These are phyloP conservation scores for Ceratocystis eucalypticola DNA, from an alignment of 2,329 filamentous ascomycete species.

Conservation along the genomic window DNA sequence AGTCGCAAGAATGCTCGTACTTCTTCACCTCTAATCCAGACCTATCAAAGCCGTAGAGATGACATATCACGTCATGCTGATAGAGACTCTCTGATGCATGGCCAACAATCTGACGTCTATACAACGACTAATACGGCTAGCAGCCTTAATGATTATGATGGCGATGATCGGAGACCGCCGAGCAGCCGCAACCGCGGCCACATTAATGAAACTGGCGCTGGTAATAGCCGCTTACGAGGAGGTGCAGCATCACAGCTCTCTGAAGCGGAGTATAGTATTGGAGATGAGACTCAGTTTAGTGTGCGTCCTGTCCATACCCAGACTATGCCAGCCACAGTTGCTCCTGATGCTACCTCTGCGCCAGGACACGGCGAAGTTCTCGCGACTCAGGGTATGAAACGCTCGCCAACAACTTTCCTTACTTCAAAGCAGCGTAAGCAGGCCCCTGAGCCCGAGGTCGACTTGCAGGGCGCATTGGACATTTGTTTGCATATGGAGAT, in stretches of 20 bases:
- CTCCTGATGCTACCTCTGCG: background rate
- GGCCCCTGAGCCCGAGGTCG: constrained; percentile 45
- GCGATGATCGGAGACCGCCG: constrained; percentile 20
- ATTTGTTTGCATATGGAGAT: constrained; percentile 84
- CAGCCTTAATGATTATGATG: constrained; percentile 14
- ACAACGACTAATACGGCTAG: constrained; percentile 15
- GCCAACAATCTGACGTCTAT: constrained; percentile 15
- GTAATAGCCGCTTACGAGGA: constrained; percentile 27
- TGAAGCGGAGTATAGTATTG: constrained; percentile 36
- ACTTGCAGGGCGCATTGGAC: constrained; percentile 73
- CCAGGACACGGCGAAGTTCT: background rate
- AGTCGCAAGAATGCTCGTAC: background rate
- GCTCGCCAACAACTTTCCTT: constrained; percentile 52
- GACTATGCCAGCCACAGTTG: constrained; percentile 15
- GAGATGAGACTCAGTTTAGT: constrained; percentile 46
- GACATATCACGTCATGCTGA: background rate
- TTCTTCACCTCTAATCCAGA: constrained; percentile 12
- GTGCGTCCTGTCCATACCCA: constrained; percentile 27
- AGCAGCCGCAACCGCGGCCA: constrained; percentile 26
- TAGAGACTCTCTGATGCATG: background rate
- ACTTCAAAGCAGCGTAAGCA: constrained; percentile 45
- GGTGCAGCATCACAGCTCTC: constrained; percentile 27
- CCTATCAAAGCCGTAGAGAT: constrained; percentile 1
- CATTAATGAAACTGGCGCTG: constrained; percentile 13
- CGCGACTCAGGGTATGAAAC: constrained; percentile 39